Percentiles rank a stretch among this genome's conserved stretches.
Evolutionary conservation across 1,284 basidiomycete genomes (phyloP).

Genomic region (Spongiforma sp.): DNA sequence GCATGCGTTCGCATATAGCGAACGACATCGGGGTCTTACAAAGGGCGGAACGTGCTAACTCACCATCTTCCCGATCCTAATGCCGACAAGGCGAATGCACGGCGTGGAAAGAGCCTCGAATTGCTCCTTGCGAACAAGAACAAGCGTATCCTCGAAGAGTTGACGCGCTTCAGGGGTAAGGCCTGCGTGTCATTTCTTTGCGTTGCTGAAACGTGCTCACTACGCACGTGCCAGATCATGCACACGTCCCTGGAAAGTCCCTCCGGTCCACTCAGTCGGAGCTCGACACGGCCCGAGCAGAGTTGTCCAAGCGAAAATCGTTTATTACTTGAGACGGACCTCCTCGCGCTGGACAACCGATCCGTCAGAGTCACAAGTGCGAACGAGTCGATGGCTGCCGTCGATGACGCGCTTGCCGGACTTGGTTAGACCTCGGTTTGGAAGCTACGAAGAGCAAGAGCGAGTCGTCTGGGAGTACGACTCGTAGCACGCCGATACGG

Average conservation of each 20-base stretch:
- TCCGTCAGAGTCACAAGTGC: constrained; percentile 27
- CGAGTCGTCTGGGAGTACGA: constrained; percentile 36
- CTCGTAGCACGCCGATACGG: constrained; percentile 64
- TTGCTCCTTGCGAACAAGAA: constrained; percentile 93
- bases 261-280: constrained; percentile 65
- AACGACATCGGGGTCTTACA: constrained; percentile 58
- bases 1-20: constrained; percentile 21
- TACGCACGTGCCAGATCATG: constrained; percentile 66
- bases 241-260: constrained; percentile 79
- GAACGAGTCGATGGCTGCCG: constrained; percentile 27
- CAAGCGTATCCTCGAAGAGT: constrained; percentile 90
- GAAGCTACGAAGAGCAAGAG: constrained; percentile 20
- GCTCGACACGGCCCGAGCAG: constrained; percentile 61
- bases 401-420: constrained; percentile 64
- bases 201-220: background rate
- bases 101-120: constrained; percentile 86
- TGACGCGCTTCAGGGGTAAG: constrained; percentile 88
- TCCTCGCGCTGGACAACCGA: constrained; percentile 77
- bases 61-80: constrained; percentile 87
- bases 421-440: constrained; percentile 61
- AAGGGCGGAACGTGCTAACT: too few species aligned
- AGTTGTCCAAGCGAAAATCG: constrained; percentile 77
- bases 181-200: background rate
- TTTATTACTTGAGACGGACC: constrained; percentile 91
- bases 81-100: constrained; percentile 77